These are phyloP conservation scores for Fusarium albosuccineum DNA, from an alignment of 2,329 filamentous ascomycete species.

Conservation along the genomic window DNA sequence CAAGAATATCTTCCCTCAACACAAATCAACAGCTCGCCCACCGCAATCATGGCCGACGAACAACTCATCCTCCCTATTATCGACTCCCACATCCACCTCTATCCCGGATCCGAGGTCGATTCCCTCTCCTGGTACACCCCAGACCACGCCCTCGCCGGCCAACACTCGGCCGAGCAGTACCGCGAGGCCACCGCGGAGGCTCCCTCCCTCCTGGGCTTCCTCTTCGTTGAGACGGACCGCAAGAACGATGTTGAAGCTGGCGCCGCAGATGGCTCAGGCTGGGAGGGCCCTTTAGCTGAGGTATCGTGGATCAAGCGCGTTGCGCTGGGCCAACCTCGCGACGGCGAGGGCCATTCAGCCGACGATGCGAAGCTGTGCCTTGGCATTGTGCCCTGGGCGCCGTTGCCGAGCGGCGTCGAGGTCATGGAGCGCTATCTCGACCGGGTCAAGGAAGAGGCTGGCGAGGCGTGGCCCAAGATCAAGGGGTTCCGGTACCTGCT, in stretches of 20 bases:
- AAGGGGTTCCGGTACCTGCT: slow-evolving; percentile 87
- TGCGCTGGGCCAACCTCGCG: slow-evolving; percentile 68
- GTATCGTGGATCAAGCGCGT: slow-evolving; percentile 77
- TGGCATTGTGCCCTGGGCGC: slow-evolving; percentile 88
- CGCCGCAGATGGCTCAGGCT: slow-evolving; percentile 66
- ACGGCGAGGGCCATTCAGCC: slow-evolving; percentile 68
- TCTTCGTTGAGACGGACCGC: slow-evolving; percentile 88
- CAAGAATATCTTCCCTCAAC: background rate
- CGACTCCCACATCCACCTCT: slow-evolving; percentile 94
- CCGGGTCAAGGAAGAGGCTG: slow-evolving; percentile 71
- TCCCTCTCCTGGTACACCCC: slow-evolving; percentile 78
- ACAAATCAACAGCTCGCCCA: background rate
- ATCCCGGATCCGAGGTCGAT: slow-evolving; percentile 74
- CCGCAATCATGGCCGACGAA: slow-evolving; percentile 53
- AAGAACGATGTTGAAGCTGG: slow-evolving; percentile 68
- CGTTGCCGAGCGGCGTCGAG: slow-evolving; percentile 73
- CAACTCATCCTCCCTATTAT: slow-evolving; percentile 72
- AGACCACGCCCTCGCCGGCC: slow-evolving; percentile 69
- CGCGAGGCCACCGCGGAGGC: slow-evolving; percentile 57
- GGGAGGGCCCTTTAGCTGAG: slow-evolving; percentile 78
- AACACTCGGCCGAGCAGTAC: slow-evolving; percentile 76
- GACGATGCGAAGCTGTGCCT: slow-evolving; percentile 66
- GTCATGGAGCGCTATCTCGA: slow-evolving; percentile 75
- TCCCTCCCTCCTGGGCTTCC: slow-evolving; percentile 72
- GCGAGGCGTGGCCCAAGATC: slow-evolving; percentile 74